Conservation (phyloP, 768 basidiomycete genomes). For the Pulveroboletus frians region DNA sequence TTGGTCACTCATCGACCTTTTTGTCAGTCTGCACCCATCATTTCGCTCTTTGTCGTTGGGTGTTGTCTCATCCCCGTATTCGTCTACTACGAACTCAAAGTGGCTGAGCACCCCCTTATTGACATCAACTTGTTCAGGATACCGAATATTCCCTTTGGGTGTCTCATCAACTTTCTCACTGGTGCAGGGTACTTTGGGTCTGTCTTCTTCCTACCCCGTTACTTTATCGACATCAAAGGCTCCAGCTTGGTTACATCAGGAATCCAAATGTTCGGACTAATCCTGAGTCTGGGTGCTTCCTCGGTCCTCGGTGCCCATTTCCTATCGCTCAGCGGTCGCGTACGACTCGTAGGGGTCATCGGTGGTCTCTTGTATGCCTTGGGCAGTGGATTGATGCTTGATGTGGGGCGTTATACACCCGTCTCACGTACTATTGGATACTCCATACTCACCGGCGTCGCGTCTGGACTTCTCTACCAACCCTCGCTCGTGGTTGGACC, state of each 20-base stretch:
- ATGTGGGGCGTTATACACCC: slow-evolving; percentile 28
- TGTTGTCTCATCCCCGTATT: slow-evolving; percentile 31
- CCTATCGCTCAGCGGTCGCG: slow-evolving; percentile 28
- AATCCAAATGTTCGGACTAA: slow-evolving; percentile 34
- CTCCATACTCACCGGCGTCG: slow-evolving; percentile 28
- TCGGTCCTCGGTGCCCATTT: slow-evolving; percentile 34
- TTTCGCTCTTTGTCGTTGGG: slow-evolving; percentile 27
- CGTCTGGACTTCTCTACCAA: slow-evolving; percentile 32
- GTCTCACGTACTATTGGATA: slow-evolving; percentile 27
- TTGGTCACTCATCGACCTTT: slow-evolving; percentile 2
- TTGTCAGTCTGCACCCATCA: slow-evolving; percentile 27
- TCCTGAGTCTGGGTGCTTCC: slow-evolving; percentile 30
- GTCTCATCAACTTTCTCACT: slow-evolving; percentile 35
- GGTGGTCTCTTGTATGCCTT: slow-evolving; percentile 32
- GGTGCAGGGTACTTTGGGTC: slow-evolving; percentile 35
- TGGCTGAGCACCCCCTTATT: slow-evolving; percentile 31
- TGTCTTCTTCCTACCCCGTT: slow-evolving; percentile 36
- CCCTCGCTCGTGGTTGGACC: slow-evolving; percentile 34
- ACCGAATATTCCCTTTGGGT: slow-evolving; percentile 33
- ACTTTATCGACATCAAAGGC: slow-evolving; percentile 35
- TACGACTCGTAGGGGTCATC: slow-evolving; percentile 28
- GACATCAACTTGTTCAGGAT: slow-evolving; percentile 31
- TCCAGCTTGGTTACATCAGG: slow-evolving; percentile 31
- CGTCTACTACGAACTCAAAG: slow-evolving; percentile 31
- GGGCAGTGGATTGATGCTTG: slow-evolving; percentile 31